Evolutionary conservation across 2,329 filamentous ascomycete genomes (phyloP).

Genomic region (Nigrospora oryzae): DNA sequence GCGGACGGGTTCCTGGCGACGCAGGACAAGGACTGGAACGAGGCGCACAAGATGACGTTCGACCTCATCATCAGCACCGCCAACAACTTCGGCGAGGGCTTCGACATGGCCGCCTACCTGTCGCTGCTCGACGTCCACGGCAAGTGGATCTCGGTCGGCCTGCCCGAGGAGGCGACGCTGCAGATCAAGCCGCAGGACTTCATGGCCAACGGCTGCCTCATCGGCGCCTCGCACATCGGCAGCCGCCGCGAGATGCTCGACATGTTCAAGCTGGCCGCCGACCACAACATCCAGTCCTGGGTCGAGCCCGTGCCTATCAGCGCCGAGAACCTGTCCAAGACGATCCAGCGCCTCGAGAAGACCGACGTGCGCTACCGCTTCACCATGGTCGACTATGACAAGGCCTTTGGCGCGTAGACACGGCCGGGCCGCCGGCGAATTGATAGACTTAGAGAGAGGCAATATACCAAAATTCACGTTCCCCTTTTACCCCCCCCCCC

Average conservation of each 20-base stretch:
- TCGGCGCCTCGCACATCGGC: conserved; percentile 64
- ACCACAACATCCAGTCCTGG: conserved; percentile 63
- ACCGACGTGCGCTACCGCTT: conserved; percentile 69
- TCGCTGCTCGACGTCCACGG: conserved; percentile 75
- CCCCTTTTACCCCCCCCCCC: too few species aligned
- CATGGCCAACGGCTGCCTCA: conserved; percentile 63
- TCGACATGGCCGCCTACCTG: conserved; percentile 65
- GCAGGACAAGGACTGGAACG: conserved; percentile 47
- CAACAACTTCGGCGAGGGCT: conserved; percentile 56
- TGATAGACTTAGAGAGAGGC: too few species aligned
- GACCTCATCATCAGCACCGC: conserved; percentile 73
- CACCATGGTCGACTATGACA: conserved; percentile 59
- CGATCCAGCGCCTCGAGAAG: conserved; percentile 60
- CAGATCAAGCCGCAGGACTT: conserved; percentile 67
- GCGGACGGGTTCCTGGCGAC: conserved; percentile 54
- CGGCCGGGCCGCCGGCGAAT: too few species aligned
- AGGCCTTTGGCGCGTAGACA: conserved; percentile 49
- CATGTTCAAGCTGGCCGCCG: conserved; percentile 64
- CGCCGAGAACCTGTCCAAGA: conserved; percentile 60
- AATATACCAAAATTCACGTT: too few species aligned
- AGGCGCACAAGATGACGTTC: conserved; percentile 52
- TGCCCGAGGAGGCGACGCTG: conserved; percentile 69
- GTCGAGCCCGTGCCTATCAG: conserved; percentile 67
- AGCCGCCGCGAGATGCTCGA: conserved; percentile 60
- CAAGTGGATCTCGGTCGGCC: conserved; percentile 69